phyloP scores from a whole-genome alignment of 2,329 filamentous ascomycete genomes.

The Thelonectria discophora region DNA sequence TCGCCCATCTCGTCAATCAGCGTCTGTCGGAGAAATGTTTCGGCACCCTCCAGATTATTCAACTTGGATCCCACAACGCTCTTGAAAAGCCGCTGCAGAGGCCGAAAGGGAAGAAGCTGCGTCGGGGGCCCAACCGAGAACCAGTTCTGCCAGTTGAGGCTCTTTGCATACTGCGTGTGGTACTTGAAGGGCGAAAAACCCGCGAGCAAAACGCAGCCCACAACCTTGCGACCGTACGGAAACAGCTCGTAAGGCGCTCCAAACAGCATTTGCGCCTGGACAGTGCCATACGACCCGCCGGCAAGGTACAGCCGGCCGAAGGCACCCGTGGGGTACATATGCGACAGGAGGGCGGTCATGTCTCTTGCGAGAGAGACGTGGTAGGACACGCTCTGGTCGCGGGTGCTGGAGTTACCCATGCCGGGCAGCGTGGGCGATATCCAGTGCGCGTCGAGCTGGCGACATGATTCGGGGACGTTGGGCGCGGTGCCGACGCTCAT shows the following conservation, averaged over 20 bases:
- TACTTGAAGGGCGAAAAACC: conserved; percentile 35
- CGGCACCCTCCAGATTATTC: conserved; percentile 9
- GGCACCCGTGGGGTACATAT: conserved; percentile 27
- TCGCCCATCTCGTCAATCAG: neutral
- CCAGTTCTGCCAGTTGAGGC: conserved; percentile 33
- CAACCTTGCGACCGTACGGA: conserved; percentile 29
- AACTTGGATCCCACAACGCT: conserved; percentile 23
- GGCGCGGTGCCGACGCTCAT: conserved; percentile 33
- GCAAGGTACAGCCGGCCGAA: conserved; percentile 30
- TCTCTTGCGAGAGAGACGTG: conserved; percentile 26
- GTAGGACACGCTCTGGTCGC: conserved; percentile 21
- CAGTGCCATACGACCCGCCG: conserved; percentile 37
- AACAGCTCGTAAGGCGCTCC: conserved; percentile 34
- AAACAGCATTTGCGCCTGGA: conserved; percentile 37
- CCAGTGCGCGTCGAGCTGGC: conserved; percentile 24
- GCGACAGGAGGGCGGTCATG: conserved; percentile 23
- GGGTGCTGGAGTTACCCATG: conserved; percentile 28
- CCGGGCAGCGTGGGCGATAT: conserved; percentile 32
- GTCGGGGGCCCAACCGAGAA: conserved; percentile 30
- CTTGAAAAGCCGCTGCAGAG: conserved; percentile 27
- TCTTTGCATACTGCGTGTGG: conserved; percentile 27
- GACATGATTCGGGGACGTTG: conserved; percentile 27
- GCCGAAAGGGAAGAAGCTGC: conserved; percentile 24
- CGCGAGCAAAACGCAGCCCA: conserved; percentile 27
- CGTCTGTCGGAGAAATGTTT: neutral